Conservation (phyloP, 106 monocot genomes). For the Dendrobium officinale region DNA sequence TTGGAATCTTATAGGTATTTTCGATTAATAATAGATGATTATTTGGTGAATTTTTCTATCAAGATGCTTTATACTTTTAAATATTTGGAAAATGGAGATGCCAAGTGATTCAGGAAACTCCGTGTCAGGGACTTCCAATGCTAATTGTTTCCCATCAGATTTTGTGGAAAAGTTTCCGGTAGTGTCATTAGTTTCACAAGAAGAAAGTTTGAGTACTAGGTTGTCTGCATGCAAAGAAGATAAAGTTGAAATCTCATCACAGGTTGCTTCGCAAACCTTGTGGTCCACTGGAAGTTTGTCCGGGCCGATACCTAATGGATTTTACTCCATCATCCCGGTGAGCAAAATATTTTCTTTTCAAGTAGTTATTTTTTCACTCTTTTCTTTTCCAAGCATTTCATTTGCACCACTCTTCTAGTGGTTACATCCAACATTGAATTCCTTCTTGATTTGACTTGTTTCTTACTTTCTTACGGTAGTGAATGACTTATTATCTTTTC, state of each 20-base stretch:
- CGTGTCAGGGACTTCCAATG: conserved; percentile 33
- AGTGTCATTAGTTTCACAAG: conserved; percentile 40
- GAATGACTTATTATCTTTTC: neutral
- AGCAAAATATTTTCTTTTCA: conserved; percentile 21
- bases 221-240: conserved; percentile 16
- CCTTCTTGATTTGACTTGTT: neutral
- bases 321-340: conserved; percentile 84
- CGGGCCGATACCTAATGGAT: conserved; percentile 84
- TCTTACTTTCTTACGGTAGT: neutral
- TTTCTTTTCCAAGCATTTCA: neutral
- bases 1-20: conserved; percentile 4
- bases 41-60: conserved; percentile 6
- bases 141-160: conserved; percentile 55
- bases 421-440: neutral
- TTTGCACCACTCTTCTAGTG: neutral
- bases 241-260: conserved; percentile 33
- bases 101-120: conserved; percentile 39
- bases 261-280: conserved; percentile 61
- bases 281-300: conserved; percentile 79
- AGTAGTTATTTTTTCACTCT: neutral
- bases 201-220: conserved; percentile 15
- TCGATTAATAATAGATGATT: conserved; percentile 6
- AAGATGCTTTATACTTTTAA: conserved; percentile 17
- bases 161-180: conserved; percentile 52
- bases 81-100: conserved; percentile 40